Evolutionary conservation across 148 eudicot species (phyloP).

Genomic region (Pharnaceum exiguum): DNA sequence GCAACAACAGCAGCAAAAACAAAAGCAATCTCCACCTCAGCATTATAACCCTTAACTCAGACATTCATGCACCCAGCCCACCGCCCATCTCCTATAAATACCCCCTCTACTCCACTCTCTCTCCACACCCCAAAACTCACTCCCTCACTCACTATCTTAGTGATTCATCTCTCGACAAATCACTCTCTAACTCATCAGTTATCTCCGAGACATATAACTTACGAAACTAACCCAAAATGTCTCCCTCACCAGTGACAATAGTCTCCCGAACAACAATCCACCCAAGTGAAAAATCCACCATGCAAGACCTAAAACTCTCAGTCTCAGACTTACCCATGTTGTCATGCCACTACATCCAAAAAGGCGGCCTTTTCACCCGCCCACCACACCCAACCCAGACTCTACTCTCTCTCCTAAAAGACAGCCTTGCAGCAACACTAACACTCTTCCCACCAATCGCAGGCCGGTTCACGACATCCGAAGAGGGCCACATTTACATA

Average conservation of each 20-base stretch:
- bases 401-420: slow-evolving; percentile 31
- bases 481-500: slow-evolving; percentile 41
- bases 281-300: slow-evolving; percentile 36
- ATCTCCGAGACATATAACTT: slow-evolving; percentile 28
- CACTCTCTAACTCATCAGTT: background rate
- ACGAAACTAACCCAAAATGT: background rate
- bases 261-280: slow-evolving; percentile 47
- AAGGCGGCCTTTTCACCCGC: slow-evolving; percentile 52
- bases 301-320: slow-evolving; percentile 42
- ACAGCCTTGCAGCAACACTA: slow-evolving; percentile 37
- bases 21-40: slow-evolving; percentile 18
- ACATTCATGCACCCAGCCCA: background rate
- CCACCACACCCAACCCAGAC: slow-evolving; percentile 15
- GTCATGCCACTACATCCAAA: slow-evolving; percentile 86
- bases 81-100: slow-evolving; percentile 24
- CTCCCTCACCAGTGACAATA: slow-evolving; percentile 8
- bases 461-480: slow-evolving; percentile 53
- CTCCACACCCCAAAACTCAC: too few species aligned
- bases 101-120: too few species aligned
- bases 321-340: slow-evolving; percentile 84
- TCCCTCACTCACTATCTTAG: slow-evolving; percentile 19
- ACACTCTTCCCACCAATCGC: slow-evolving; percentile 70
- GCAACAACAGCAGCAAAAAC: background rate
- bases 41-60: too few species aligned
- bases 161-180: background rate